Evolutionary conservation across 1,284 basidiomycete species (phyloP).

Genomic region (Tranzscheliella williamsii): DNA sequence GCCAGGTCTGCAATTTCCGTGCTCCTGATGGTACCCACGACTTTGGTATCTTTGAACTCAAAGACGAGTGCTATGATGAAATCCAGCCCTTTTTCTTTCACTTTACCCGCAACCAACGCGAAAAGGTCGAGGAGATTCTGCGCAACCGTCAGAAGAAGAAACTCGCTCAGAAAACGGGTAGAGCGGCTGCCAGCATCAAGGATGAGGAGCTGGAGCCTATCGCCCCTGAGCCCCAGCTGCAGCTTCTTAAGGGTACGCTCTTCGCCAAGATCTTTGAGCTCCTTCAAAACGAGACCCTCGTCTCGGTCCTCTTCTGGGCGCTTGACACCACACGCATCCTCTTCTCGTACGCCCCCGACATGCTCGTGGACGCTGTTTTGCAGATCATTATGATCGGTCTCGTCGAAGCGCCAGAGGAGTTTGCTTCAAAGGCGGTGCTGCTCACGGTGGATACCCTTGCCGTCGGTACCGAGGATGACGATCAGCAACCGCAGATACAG

Average conservation of each 20-base stretch:
- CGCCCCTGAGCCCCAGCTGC: conserved; percentile 12
- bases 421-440: conserved; percentile 19
- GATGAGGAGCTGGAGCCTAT: conserved; percentile 30
- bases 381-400: conserved; percentile 64
- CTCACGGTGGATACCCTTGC: conserved; percentile 6
- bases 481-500: not conserved
- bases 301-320: conserved; percentile 42
- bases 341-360: conserved; percentile 65
- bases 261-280: conserved; percentile 33
- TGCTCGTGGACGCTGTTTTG: conserved; percentile 83
- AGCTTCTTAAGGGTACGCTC: conserved; percentile 30
- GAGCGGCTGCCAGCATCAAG: conserved; percentile 15
- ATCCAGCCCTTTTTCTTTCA: conserved; percentile 96
- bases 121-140: conserved; percentile 85
- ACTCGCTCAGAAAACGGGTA: conserved; percentile 15
- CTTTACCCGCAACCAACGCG: conserved; percentile 90
- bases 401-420: conserved; percentile 32
- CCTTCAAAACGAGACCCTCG: conserved; percentile 26
- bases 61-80: conserved; percentile 79
- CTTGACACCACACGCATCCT: conserved; percentile 26
- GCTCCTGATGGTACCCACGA: conserved; percentile 77
- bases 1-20: conserved; percentile 79
- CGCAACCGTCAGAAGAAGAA: conserved; percentile 26
- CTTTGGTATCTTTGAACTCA: conserved; percentile 83
- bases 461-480: conserved; percentile 5